Evolutionary conservation across 2,329 filamentous ascomycete genomes (phyloP), one percentile per base, ranked within the genome.

Genomic region (Paracoccidioides brasiliensis): DNA sequence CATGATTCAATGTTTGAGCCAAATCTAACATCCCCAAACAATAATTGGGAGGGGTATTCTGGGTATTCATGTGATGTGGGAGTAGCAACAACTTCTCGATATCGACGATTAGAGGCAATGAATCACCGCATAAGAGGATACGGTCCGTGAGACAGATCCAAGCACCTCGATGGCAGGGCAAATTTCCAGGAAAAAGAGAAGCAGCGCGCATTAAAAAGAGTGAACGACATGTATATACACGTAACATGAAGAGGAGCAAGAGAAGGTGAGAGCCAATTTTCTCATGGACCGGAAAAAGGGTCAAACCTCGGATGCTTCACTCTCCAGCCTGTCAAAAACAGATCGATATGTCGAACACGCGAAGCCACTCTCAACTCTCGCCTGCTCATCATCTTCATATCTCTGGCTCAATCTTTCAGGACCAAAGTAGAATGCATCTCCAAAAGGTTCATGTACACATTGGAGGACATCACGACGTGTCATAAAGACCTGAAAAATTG

Each of bases 361-460:
- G 61, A 75, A 76, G 38, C 74, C 73, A 53, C 70, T 74, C 38
- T 69, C 69, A 40, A 69, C 51, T 50, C 73, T 70, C 37, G 68
- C 67, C 58, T 72, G 67, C 64, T 79, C 76, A 61, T 95, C 87
- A 46, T 85, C 69, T 66, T 84, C 84, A 68, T 88, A 98, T 64
- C 93, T 82, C 53, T 80, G 75, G 65, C 86, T 84, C 63, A 97
- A 78, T 63, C 88, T 81, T 74, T 98, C 93, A 5, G 91, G 90
- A 53, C 93, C 91, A 67, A 86, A 97, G 75, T 97, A 97, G 69
- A 91, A 97, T 58, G 90, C 87, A 73, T 97, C 93, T 54, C 91
- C 91, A 72, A 97, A 97, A 4, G 93, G 93, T 75, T 98, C 93
- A 71, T 97, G 93, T 64, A 93, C 78, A 69, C 88, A 95, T 64